These are phyloP conservation scores for Eimeria zaria DNA, from an alignment of 169 alveolate species.

Conservation along the genomic window DNA sequence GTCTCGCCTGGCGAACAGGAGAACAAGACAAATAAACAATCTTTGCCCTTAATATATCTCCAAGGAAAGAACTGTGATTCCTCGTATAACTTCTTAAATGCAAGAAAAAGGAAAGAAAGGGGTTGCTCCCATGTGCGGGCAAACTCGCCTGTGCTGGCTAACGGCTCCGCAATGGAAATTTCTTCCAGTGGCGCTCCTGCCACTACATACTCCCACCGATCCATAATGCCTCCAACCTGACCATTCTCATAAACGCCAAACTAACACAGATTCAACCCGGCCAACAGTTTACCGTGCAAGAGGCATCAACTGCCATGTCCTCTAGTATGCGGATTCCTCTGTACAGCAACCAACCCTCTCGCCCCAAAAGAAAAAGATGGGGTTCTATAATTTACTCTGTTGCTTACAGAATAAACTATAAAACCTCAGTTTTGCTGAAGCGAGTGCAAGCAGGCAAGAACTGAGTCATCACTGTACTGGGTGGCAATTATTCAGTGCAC, in stretches of 20 bases:
- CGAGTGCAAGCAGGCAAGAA: neutral
- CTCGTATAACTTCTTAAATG: neutral
- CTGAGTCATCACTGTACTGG: neutral
- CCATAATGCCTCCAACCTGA: conserved; percentile 88
- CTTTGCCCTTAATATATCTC: neutral
- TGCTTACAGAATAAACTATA: no score
- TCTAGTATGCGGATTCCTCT: neutral
- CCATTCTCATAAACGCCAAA: neutral
- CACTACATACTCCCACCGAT: conserved; percentile 90
- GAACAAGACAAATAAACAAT: neutral
- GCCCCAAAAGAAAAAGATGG: no score
- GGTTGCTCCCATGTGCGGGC: neutral
- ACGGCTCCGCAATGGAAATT: conserved; percentile 90
- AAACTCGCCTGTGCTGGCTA: conserved; percentile 87
- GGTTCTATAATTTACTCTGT: no score
- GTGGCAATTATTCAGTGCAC: neutral
- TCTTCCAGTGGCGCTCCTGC: conserved; percentile 92
- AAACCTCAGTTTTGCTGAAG: neutral
- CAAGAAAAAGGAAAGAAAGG: neutral
- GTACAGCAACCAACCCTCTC: neutral
- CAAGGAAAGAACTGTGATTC: no score
- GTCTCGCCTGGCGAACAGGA: conserved; percentile 78
- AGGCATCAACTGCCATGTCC: neutral
- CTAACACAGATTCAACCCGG: neutral
- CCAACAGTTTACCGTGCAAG: neutral